phyloP scores from a whole-genome alignment of 2,329 filamentous ascomycete species.

The Penicillium sp. region DNA sequence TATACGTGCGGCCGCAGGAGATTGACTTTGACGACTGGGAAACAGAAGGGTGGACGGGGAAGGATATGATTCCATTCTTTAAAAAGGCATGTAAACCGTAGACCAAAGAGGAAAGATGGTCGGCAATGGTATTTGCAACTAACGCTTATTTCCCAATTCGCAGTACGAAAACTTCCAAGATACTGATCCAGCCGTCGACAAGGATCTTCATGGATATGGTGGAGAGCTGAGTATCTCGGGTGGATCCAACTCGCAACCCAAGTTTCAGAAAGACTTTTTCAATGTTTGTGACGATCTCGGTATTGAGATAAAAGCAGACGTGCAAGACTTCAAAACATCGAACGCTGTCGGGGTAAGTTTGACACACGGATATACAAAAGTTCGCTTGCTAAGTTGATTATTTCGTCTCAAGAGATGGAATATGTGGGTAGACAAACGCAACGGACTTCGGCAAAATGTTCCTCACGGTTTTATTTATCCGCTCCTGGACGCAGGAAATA shows the following conservation, averaged over 20 bases:
- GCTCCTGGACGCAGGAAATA: conserved; percentile 15
- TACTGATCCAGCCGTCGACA: conserved; percentile 14
- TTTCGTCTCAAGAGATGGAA: conserved; percentile 15
- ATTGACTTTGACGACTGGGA: conserved; percentile 3
- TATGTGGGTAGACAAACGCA: conserved; percentile 17
- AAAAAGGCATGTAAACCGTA: neutral
- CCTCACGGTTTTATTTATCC: conserved; percentile 18
- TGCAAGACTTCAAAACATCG: conserved; percentile 16
- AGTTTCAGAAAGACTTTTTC: conserved; percentile 18
- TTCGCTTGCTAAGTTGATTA: neutral
- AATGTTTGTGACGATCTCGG: conserved; percentile 14
- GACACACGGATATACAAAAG: neutral
- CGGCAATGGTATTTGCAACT: too few species aligned
- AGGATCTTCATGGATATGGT: conserved; percentile 16
- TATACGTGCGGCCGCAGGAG: neutral
- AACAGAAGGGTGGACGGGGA: neutral
- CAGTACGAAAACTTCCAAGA: conserved; percentile 19
- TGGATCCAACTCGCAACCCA: conserved; percentile 15
- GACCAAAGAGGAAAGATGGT: neutral
- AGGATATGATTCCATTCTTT: neutral
- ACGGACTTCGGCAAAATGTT: conserved; percentile 18
- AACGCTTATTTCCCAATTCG: too few species aligned
- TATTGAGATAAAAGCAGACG: conserved; percentile 13
- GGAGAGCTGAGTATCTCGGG: conserved; percentile 17
- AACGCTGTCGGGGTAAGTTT: conserved; percentile 18